phyloP scores from a whole-genome alignment of 176 grass and related monocot genomes.

The Microstegium vimineum region DNA sequence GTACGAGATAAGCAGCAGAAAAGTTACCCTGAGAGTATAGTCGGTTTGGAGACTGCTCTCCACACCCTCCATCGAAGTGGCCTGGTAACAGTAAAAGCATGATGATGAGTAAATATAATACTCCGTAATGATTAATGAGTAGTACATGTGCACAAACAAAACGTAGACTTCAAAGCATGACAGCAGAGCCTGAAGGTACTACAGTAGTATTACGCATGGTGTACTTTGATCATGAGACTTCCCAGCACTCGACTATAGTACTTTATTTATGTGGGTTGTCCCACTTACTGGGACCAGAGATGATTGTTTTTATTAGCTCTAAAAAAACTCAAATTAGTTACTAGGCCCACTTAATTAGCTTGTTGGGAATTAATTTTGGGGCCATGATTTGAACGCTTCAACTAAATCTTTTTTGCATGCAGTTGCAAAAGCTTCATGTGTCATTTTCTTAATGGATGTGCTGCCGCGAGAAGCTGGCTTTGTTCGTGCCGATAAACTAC shows the following conservation, averaged over 20 bases:
- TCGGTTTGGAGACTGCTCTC: conserved; percentile 95
- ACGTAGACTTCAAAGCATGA: too few species aligned
- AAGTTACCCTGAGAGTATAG: conserved; percentile 83
- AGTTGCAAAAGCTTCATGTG: neutral
- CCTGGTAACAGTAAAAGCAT: conserved; percentile 35
- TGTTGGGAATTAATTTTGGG: neutral
- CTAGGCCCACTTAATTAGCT: neutral
- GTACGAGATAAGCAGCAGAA: neutral
- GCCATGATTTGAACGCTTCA: neutral
- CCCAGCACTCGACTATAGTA: neutral
- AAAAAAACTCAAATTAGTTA: neutral
- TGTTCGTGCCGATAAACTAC: neutral
- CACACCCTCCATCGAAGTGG: conserved; percentile 84
- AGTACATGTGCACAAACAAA: neutral
- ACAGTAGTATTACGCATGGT: neutral
- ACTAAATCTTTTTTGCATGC: neutral
- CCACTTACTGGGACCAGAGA: neutral
- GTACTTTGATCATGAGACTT: neutral
- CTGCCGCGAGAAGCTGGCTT: neutral
- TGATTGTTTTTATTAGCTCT: neutral
- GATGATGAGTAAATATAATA: too few species aligned
- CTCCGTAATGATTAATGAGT: too few species aligned
- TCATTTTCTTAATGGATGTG: neutral
- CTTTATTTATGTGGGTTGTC: neutral
- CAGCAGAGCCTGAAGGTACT: too few species aligned